A percentile compares a stretch with the other conserved stretches of the same genome.
Conservation (phyloP, 2,329 filamentous ascomycete genomes). For the Microdochium paspali region DNA sequence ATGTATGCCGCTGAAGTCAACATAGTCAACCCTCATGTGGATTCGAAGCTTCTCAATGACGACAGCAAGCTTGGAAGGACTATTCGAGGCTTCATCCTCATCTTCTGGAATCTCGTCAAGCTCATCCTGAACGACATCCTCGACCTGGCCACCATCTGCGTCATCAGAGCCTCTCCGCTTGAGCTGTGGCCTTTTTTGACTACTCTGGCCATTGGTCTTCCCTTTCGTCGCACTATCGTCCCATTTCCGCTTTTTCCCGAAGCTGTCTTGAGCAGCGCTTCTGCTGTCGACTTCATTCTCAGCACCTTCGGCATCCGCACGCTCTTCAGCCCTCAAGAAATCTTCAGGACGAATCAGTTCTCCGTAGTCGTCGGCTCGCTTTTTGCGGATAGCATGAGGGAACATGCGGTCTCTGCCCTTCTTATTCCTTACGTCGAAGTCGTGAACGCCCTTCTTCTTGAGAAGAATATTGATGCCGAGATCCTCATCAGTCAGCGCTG, state of each 20-base stretch:
- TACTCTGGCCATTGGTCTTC: constrained; percentile 33
- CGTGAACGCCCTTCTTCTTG: constrained; percentile 81
- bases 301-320: constrained; percentile 62
- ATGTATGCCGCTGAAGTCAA: constrained; percentile 88
- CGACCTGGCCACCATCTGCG: constrained; percentile 26
- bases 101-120: constrained; percentile 50
- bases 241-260: constrained; percentile 94
- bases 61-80: constrained; percentile 69
- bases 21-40: constrained; percentile 70
- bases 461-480: constrained; percentile 85
- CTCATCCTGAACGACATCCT: constrained; percentile 41
- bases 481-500: constrained; percentile 80
- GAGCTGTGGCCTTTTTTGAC: constrained; percentile 47
- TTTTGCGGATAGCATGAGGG: constrained; percentile 71
- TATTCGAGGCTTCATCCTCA: constrained; percentile 36
- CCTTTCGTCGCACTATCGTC: constrained; percentile 52
- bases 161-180: constrained; percentile 32
- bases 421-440: constrained; percentile 86
- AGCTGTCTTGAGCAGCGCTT: constrained; percentile 44
- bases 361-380: constrained; percentile 82
- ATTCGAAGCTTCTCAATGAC: constrained; percentile 54
- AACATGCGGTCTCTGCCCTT: constrained; percentile 90
- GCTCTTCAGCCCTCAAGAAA: constrained; percentile 85
- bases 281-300: constrained; percentile 44
- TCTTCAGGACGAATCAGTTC: constrained; percentile 91